Evolutionary conservation across 306 rosid genomes (phyloP), one percentile per base, ranked within the genome.

Genomic region (Purshia tridentata): DNA sequence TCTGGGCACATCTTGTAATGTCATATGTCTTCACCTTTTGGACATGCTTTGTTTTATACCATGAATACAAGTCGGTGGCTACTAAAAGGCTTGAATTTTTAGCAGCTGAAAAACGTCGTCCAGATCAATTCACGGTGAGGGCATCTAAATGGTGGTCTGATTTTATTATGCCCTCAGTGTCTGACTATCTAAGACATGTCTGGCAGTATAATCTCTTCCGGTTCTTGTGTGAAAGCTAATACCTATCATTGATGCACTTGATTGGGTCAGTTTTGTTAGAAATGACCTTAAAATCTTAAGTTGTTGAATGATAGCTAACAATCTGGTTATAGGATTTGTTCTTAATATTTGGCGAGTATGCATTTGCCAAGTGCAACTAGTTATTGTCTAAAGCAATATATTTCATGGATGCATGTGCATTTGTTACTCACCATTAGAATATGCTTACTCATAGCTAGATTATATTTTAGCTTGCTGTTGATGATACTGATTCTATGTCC

Each of bases 91-190:
- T 91, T 79, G 78, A 78, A 23, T 93, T 84, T 89, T 75, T 93
- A 81, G 97, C 97, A 74, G 70, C 92, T 74, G 84, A 86, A 81
- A 78, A 63, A 44, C 97, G 96, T 41, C 98, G 90, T 39, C 87
- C 98, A 48, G 94, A 91, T 81, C 97, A 89, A 67, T 93, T 77
- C 74, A 76, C 96, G 46, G 98, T 93, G 68, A 85, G 80, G 46
- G 56, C 41, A 60, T 65, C 41, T 29, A 22, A 46, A 35, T 70
- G 18, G 41, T 57, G 29, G 11, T 61, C 18, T 13, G 4, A 45
- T 63, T 57, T 50, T 37, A 39, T 19, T 69, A 8, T 10, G 35
- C 35, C 35, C 35, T 29, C 2, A 29, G 35, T 29, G 2, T 29
- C 2, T 29, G 35, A 29, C 35, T 29, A 29, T 29, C 35, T 29